Evolutionary conservation across 306 rosid species (phyloP).

Genomic region (Glycyrrhiza uralensis): DNA sequence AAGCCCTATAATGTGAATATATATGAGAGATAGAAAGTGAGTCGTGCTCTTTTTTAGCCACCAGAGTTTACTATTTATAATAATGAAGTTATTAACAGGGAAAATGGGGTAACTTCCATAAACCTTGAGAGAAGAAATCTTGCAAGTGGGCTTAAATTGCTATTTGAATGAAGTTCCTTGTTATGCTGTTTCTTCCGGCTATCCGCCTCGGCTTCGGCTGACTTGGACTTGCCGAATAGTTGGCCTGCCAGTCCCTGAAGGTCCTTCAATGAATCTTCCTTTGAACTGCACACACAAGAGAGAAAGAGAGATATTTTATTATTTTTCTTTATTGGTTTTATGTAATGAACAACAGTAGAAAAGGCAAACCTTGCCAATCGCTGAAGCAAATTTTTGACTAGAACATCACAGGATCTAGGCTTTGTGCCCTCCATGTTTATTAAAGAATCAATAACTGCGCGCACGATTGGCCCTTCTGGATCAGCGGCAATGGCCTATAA

Average conservation of each 20-base stretch:
- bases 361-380: slow-evolving; percentile 72
- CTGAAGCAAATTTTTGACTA: slow-evolving; percentile 74
- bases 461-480: slow-evolving; percentile 55
- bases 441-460: slow-evolving; percentile 59
- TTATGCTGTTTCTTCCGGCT: slow-evolving; percentile 58
- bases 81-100: neutral
- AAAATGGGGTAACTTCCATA: slow-evolving; percentile 26
- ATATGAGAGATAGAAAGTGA: neutral
- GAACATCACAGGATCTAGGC: slow-evolving; percentile 78
- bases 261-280: slow-evolving; percentile 75
- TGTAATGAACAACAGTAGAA: neutral
- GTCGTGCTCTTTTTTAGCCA: neutral
- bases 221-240: slow-evolving; percentile 48
- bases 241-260: slow-evolving; percentile 68
- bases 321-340: neutral
- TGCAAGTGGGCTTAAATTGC: slow-evolving; percentile 90
- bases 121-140: slow-evolving; percentile 97
- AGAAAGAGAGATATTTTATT: neutral
- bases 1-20: neutral
- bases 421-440: slow-evolving; percentile 66
- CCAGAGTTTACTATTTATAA: neutral
- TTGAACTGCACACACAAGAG: slow-evolving; percentile 54
- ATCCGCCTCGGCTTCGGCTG: slow-evolving; percentile 53
- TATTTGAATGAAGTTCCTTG: slow-evolving; percentile 62
- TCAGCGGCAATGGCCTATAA: slow-evolving; percentile 70